phyloP scores from a whole-genome alignment of 2,329 filamentous ascomycete species.

The Fusarium mangiferae region DNA sequence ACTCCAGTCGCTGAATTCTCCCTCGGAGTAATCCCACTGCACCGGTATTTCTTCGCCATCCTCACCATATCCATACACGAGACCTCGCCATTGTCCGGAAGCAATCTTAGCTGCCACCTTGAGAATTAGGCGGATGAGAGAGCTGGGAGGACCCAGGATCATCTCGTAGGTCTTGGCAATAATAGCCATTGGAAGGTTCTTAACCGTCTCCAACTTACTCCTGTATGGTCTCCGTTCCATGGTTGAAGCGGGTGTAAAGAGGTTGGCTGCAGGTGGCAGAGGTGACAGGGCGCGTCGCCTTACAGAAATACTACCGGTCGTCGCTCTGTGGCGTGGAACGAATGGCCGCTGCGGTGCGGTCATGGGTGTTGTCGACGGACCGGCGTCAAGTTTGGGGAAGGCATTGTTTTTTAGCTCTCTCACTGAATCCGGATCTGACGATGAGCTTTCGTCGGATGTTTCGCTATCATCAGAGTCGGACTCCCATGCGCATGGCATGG shows the following conservation, averaged over 20 bases:
- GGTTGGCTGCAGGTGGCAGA: conserved; percentile 73
- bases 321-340: conserved; percentile 37
- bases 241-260: conserved; percentile 63
- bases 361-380: neutral
- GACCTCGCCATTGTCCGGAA: conserved; percentile 70
- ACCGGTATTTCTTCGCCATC: conserved; percentile 65
- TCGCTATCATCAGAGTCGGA: conserved; percentile 39
- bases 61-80: conserved; percentile 65
- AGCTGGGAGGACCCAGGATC: conserved; percentile 81
- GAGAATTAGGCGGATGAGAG: conserved; percentile 82
- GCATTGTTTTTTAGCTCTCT: neutral
- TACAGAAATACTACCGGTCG: conserved; percentile 43
- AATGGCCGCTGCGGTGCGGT: conserved; percentile 22
- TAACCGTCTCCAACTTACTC: conserved; percentile 39
- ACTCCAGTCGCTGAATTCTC: conserved; percentile 63
- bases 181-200: conserved; percentile 60
- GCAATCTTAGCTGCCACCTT: conserved; percentile 82
- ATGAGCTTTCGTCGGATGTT: conserved; percentile 42
- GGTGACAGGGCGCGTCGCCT: conserved; percentile 68
- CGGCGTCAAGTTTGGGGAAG: neutral
- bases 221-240: conserved; percentile 41
- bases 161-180: conserved; percentile 82
- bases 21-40: conserved; percentile 71
- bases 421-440: conserved; percentile 34
- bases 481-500: conserved; percentile 38